These are phyloP conservation scores for Trypanosoma melophagium DNA, from an alignment of 208 protist genomes.

Conservation along the genomic window DNA sequence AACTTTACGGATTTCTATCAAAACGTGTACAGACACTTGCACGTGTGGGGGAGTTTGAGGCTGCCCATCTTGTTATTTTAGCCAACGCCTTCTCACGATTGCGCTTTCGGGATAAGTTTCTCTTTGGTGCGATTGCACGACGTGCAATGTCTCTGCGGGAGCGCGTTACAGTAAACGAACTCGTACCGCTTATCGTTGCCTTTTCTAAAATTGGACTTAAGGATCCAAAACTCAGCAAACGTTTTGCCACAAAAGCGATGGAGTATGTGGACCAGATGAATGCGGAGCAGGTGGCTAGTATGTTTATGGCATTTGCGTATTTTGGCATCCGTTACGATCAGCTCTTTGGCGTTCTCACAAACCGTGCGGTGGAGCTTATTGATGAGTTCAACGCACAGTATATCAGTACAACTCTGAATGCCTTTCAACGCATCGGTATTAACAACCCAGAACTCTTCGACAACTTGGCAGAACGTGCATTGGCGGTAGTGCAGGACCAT, in stretches of 20 bases:
- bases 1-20: slow-evolving; percentile 75
- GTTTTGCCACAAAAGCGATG: slow-evolving; percentile 88
- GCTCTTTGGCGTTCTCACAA: slow-evolving; percentile 91
- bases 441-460: slow-evolving; percentile 93
- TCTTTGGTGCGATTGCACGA: slow-evolving; percentile 81
- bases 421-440: slow-evolving; percentile 91
- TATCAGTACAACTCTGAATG: slow-evolving; percentile 86
- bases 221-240: slow-evolving; percentile 87
- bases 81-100: slow-evolving; percentile 80
- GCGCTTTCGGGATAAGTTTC: slow-evolving; percentile 78
- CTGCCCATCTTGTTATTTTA: slow-evolving; percentile 84
- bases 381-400: slow-evolving; percentile 91
- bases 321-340: slow-evolving; percentile 93
- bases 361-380: slow-evolving; percentile 90
- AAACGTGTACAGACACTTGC: slow-evolving; percentile 85
- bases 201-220: slow-evolving; percentile 86
- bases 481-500: slow-evolving; percentile 90
- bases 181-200: slow-evolving; percentile 81
- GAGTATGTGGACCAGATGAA: slow-evolving; percentile 92
- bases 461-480: slow-evolving; percentile 87
- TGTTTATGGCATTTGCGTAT: slow-evolving; percentile 88
- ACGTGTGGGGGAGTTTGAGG: slow-evolving; percentile 88
- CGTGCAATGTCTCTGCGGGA: slow-evolving; percentile 87
- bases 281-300: slow-evolving; percentile 83
- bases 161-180: slow-evolving; percentile 87